Conservation (phyloP, 257 asterid genomes). For the Nicotiana otophora region DNA sequence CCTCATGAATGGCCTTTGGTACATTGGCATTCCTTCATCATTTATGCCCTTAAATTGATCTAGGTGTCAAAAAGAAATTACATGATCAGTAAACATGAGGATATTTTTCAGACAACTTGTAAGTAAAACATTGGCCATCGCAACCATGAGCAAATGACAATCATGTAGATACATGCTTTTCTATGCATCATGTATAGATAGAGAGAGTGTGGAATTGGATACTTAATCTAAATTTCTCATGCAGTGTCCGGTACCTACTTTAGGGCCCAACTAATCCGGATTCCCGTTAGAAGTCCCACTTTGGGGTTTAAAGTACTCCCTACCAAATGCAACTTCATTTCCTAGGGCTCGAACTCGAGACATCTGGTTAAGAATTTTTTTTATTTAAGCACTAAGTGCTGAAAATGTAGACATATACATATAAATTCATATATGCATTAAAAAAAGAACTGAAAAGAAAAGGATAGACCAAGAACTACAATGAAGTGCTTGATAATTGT, state of each 20-base stretch:
- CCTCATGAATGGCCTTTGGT: constrained; percentile 29
- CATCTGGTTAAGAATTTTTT: too few relatives aligned
- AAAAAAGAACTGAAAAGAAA: not conserved
- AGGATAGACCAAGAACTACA: not conserved
- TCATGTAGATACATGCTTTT: not conserved
- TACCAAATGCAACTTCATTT: too few relatives aligned
- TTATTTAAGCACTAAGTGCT: too few relatives aligned
- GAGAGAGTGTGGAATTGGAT: not conserved
- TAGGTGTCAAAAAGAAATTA: not conserved
- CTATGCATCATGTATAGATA: not conserved
- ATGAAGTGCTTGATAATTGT: not conserved
- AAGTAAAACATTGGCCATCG: not conserved
- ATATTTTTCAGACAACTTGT: not conserved
- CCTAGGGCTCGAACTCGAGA: too few relatives aligned
- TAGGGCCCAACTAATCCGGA: too few relatives aligned
- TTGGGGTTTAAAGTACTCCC: too few relatives aligned
- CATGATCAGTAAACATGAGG: not conserved
- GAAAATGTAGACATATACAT: too few relatives aligned
- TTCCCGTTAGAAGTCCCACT: too few relatives aligned
- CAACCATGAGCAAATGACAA: not conserved
- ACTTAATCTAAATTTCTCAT: too few relatives aligned
- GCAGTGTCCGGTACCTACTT: too few relatives aligned
- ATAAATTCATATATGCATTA: too few relatives aligned
- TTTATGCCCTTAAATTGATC: constrained; percentile 25
- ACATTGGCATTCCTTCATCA: constrained; percentile 30